Evolutionary conservation across 176 grass and related monocot species (phyloP).

Genomic region (Aegilops longissima): DNA sequence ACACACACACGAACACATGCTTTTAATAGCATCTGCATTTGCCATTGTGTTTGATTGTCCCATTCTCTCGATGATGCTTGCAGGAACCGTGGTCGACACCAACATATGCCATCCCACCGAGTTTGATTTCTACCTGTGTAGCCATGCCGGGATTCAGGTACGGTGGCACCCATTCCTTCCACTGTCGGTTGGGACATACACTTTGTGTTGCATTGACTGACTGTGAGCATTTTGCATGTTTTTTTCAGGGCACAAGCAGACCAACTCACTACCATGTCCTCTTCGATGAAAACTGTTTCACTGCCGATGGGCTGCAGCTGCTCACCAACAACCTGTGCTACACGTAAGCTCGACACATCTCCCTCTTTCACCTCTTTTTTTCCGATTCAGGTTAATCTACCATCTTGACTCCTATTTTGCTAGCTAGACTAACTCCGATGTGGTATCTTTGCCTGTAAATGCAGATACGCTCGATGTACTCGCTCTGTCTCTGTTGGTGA

Average conservation of each 20-base stretch:
- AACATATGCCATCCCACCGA: conserved; percentile 69
- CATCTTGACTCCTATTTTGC: neutral
- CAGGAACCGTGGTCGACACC: conserved; percentile 76
- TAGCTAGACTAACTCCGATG: neutral
- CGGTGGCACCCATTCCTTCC: neutral
- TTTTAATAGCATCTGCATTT: neutral
- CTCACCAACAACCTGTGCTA: conserved; percentile 73
- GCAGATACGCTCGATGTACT: conserved; percentile 82
- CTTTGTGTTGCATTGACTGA: neutral
- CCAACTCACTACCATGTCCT: conserved; percentile 66
- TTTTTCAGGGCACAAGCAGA: conserved; percentile 56
- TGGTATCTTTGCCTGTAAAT: conserved; percentile 27
- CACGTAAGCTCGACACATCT: conserved; percentile 44
- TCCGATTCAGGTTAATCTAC: neutral
- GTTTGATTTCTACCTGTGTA: conserved; percentile 91
- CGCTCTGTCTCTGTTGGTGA: conserved; percentile 76
- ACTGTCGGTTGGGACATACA: neutral
- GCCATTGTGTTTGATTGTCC: neutral
- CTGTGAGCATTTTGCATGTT: neutral
- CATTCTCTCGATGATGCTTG: neutral
- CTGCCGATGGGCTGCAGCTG: conserved; percentile 46
- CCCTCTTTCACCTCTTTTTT: neutral
- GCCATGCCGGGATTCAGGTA: conserved; percentile 78
- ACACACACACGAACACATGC: neutral
- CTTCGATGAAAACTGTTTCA: conserved; percentile 51